A percentile compares a stretch with the other conserved stretches of the same genome.
phyloP scores from a whole-genome alignment of 2,329 filamentous ascomycete genomes.

The Cordyceps cicadae region DNA sequence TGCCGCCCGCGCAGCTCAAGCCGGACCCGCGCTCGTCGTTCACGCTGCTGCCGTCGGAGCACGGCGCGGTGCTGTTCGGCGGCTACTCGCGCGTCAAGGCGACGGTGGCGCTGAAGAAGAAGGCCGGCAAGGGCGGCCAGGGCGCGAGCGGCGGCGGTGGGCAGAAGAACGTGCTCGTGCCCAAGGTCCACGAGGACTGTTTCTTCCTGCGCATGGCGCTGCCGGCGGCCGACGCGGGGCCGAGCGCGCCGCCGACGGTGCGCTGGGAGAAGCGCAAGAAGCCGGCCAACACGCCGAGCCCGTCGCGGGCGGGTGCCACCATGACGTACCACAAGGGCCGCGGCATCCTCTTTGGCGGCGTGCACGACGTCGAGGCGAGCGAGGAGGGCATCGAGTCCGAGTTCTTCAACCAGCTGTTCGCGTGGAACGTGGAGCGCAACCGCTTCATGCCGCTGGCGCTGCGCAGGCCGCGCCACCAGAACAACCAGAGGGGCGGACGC shows the following conservation, averaged over 20 bases:
- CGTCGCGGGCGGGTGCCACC: slow-evolving; percentile 76
- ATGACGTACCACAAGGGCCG: slow-evolving; percentile 93
- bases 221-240: slow-evolving; percentile 57
- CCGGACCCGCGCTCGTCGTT: slow-evolving; percentile 89
- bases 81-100: slow-evolving; percentile 90
- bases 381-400: slow-evolving; percentile 96
- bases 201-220: slow-evolving; percentile 81
- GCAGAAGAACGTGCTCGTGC: slow-evolving; percentile 68
- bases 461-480: slow-evolving; percentile 57
- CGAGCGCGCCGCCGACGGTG: slow-evolving; percentile 60
- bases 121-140: slow-evolving; percentile 48
- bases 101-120: slow-evolving; percentile 53
- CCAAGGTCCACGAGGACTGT: slow-evolving; percentile 88
- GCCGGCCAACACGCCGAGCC: slow-evolving; percentile 80
- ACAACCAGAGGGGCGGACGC: slow-evolving; percentile 37
- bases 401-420: slow-evolving; percentile 87
- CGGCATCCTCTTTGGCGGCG: slow-evolving; percentile 87
- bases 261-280: slow-evolving; percentile 92
- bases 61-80: slow-evolving; percentile 82
- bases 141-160: slow-evolving; percentile 22
- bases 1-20: slow-evolving; percentile 73
- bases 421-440: slow-evolving; percentile 94
- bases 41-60: slow-evolving; percentile 81
- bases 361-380: slow-evolving; percentile 83
- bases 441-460: slow-evolving; percentile 81